Evolutionary conservation across 1,139 yeast genomes (phyloP), one percentile per base, ranked within the genome.

Genomic region (Arxiozyma heterogenica): DNA sequence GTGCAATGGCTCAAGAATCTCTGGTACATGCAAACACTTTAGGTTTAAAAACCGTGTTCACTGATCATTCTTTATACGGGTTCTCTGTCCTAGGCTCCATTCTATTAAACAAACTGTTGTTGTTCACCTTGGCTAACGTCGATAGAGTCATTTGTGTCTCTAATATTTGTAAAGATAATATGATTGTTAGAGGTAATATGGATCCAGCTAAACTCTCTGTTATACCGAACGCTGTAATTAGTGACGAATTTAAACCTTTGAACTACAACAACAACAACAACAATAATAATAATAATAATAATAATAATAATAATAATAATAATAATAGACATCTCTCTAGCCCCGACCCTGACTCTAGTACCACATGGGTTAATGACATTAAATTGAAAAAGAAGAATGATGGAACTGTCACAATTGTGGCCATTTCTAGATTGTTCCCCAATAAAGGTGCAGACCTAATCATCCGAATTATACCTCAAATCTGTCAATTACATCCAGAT

Each of bases 81-180:
- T 93, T 94, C 72, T 89, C 95, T 3, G 93, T 87, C 59, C 80
- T 91, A 1, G 84, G 85, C 1, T 81, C 94, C 15, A 88, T 93
- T 47, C 72, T 90, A 61, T 95, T 95, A 12, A 93, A 93, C 69
- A 94, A 94, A 69, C 73, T 86, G 7, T 73, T 94, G 55, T 88
- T 88, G 62, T 93, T 90, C 71, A 82, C 96, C 0, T 70, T 90
- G 53, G 84, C 88, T 50, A 96, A 90, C 63, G 83, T 90, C 8
- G 96, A 95, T 52, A 94, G 93, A 69, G 90, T 87, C 49, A 91
- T 94, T 22, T 89, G 98, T 68, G 99, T 94, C 1, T 88, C 96
- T 3, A 95, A 94, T 67, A 93, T 98, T 0, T 90, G 98, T 69
- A 91, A 93, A 67, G 99, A 94, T 64, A 94, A 94, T 64, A 90